A percentile compares a stretch with the other conserved stretches of the same genome.
Evolutionary conservation across 2,329 filamentous ascomycete genomes (phyloP).

Genomic region (Colletotrichum agaves): DNA sequence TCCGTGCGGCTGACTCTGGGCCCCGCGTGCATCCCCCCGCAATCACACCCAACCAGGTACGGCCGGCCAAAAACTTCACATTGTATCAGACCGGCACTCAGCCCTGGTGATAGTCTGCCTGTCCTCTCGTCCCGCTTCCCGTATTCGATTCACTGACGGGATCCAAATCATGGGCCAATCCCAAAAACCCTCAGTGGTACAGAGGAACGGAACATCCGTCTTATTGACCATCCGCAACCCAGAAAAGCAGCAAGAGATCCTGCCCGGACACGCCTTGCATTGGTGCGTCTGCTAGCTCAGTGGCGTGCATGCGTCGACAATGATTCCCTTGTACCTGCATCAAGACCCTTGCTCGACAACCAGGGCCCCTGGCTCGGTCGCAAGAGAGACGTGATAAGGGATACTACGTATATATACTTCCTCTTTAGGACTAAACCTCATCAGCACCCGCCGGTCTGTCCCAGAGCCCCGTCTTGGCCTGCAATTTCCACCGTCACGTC

Average conservation of each 20-base stretch:
- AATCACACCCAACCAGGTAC: neutral
- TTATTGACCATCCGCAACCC: neutral
- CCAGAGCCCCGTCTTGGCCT: constrained; percentile 30
- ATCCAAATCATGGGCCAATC: constrained; percentile 4
- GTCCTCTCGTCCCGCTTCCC: constrained; percentile 16
- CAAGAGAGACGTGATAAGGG: constrained; percentile 25
- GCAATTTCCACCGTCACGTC: constrained; percentile 37
- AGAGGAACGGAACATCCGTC: neutral
- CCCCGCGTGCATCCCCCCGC: neutral
- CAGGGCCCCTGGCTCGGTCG: constrained; percentile 15
- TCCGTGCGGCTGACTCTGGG: constrained; percentile 7
- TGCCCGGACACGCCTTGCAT: constrained; percentile 15
- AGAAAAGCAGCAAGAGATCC: constrained; percentile 37
- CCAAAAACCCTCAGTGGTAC: neutral
- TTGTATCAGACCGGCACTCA: constrained; percentile 21
- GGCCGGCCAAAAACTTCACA: constrained; percentile 14
- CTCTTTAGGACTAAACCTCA: constrained; percentile 27
- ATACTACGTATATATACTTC: constrained; percentile 16
- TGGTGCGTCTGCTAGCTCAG: constrained; percentile 15
- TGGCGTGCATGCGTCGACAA: constrained; percentile 34
- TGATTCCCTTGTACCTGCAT: constrained; percentile 38
- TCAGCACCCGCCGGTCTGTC: constrained; percentile 14
- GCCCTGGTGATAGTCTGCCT: constrained; percentile 15
- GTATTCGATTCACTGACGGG: constrained; percentile 20
- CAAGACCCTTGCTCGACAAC: constrained; percentile 13